Evolutionary conservation across 1,139 yeast species (phyloP).

Genomic region (Lipomyces yarrowii): DNA sequence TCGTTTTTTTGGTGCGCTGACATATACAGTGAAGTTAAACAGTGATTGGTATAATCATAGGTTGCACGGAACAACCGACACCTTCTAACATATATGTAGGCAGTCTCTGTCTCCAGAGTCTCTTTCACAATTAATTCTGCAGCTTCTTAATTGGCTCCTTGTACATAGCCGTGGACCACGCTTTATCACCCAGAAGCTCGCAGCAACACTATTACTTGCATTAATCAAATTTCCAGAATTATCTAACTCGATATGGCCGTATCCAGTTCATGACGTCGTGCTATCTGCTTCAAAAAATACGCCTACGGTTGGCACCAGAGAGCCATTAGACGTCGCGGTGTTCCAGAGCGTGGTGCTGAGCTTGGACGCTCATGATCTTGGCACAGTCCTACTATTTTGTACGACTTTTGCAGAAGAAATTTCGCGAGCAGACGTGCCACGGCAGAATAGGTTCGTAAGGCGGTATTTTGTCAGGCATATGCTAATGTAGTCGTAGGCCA

Average conservation of each 20-base stretch:
- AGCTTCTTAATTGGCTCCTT: slow-evolving; percentile 38
- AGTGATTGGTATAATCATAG: slow-evolving; percentile 27
- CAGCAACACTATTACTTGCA: slow-evolving; percentile 40
- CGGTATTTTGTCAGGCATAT: not conserved
- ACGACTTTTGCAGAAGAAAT: slow-evolving; percentile 32
- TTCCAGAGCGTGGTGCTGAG: slow-evolving; percentile 1
- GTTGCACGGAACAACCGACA: too few relatives aligned
- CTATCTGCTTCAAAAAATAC: slow-evolving; percentile 14
- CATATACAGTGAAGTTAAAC: slow-evolving; percentile 55
- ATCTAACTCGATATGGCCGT: slow-evolving; percentile 37
- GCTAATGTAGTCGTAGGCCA: slow-evolving; percentile 8
- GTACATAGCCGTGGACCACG: slow-evolving; percentile 21
- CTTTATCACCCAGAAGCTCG: slow-evolving; percentile 39
- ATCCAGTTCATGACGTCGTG: slow-evolving; percentile 28
- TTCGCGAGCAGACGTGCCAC: slow-evolving; percentile 18
- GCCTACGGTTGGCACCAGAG: not conserved
- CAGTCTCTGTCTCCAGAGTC: slow-evolving; percentile 14
- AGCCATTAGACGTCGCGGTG: not conserved
- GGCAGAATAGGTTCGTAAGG: slow-evolving; percentile 15
- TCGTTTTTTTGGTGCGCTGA: slow-evolving; percentile 65
- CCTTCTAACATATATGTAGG: slow-evolving; percentile 5
- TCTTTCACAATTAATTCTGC: slow-evolving; percentile 32
- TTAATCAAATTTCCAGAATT: slow-evolving; percentile 40
- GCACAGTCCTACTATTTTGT: slow-evolving; percentile 17
- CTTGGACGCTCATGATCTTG: slow-evolving; percentile 12